Conservation (phyloP, 2,329 filamentous ascomycete genomes). For the Sporothrix dimorphospora region DNA sequence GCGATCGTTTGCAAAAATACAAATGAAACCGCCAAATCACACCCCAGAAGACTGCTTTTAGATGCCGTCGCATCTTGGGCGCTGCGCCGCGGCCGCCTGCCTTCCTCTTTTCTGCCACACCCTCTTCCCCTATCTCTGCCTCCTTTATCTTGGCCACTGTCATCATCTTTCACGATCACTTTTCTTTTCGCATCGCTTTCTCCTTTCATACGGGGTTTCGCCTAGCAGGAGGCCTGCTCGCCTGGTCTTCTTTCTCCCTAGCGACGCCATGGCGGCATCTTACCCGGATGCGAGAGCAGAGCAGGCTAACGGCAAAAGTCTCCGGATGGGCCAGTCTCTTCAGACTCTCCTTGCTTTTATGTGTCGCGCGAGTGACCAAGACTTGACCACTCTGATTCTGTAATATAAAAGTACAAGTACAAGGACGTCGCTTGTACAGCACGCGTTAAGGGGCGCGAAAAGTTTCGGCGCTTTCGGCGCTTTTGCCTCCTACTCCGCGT, state of each 20-base stretch:
- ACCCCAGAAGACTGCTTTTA: background rate
- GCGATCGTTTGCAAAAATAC: background rate
- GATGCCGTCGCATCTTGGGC: background rate
- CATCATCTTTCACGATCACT: background rate
- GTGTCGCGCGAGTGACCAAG: no score
- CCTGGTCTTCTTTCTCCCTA: background rate
- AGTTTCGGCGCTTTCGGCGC: background rate
- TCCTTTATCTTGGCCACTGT: background rate
- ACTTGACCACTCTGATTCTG: no score
- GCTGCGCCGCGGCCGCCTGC: background rate
- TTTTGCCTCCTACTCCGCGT: background rate
- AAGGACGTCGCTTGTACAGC: background rate
- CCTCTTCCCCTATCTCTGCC: no score
- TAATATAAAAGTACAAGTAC: background rate
- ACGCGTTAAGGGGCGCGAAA: background rate
- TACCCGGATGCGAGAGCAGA: background rate
- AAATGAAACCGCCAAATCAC: background rate
- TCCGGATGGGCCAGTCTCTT: background rate
- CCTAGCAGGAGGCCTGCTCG: background rate
- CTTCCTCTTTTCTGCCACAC: no score
- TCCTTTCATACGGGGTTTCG: background rate
- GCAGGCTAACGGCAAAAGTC: background rate
- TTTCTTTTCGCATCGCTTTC: background rate
- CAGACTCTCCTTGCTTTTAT: no score
- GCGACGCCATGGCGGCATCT: background rate